Percentiles rank a stretch among this genome's conserved stretches.
Conservation (phyloP, 305 asterid genomes). For the Euphrasia arctica region DNA sequence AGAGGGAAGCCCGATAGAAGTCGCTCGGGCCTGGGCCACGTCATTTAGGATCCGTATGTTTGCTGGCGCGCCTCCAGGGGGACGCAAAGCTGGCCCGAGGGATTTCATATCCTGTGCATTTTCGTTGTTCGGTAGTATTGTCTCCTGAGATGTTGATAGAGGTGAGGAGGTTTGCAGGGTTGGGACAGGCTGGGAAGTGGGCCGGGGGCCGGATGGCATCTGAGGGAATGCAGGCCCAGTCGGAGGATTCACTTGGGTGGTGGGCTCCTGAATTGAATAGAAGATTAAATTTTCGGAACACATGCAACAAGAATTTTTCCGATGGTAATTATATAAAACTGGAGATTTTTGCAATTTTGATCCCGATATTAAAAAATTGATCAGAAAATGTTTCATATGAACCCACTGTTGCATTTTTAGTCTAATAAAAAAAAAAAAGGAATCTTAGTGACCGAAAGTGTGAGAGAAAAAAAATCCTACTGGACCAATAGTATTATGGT, state of each 20-base stretch:
- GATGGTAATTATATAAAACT: not conserved
- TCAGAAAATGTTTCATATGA: not conserved
- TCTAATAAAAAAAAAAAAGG: not conserved
- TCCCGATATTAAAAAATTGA: not conserved
- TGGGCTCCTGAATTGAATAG: slow-evolving; percentile 65
- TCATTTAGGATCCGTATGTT: slow-evolving; percentile 85
- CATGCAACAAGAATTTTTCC: not conserved
- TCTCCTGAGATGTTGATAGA: slow-evolving; percentile 70
- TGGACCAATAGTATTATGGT: not conserved
- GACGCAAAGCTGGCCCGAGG: slow-evolving; percentile 59
- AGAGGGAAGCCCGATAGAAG: slow-evolving; percentile 72
- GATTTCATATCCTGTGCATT: slow-evolving; percentile 77
- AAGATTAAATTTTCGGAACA: not conserved
- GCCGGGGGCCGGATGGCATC: slow-evolving; percentile 63
- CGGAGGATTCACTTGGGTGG: slow-evolving; percentile 50
- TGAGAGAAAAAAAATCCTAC: not conserved
- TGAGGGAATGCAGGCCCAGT: slow-evolving; percentile 67
- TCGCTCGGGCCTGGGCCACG: slow-evolving; percentile 88
- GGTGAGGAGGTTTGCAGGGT: slow-evolving; percentile 85
- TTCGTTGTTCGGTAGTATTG: slow-evolving; percentile 49
- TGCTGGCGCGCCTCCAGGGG: slow-evolving; percentile 75
- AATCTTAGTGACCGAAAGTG: not conserved
- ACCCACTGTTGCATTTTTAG: not conserved
- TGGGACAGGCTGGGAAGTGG: slow-evolving; percentile 61
- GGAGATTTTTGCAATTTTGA: not conserved